A percentile compares a stretch with the other conserved stretches of the same genome.
These are phyloP conservation scores for Pachysandra terminalis DNA, from an alignment of 164 flowering plant species.

Conservation along the genomic window DNA sequence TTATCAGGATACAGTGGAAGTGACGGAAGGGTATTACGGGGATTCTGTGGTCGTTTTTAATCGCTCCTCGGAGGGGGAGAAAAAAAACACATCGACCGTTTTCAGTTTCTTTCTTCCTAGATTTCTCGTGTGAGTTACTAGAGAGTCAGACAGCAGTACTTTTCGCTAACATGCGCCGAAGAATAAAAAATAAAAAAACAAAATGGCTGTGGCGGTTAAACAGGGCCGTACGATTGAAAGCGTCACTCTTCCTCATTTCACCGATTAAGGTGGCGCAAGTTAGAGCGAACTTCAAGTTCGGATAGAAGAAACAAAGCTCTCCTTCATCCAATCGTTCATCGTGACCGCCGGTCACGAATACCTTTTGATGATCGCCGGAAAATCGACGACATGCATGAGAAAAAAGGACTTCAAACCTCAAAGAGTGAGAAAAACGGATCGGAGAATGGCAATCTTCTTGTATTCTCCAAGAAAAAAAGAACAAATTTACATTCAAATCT, in stretches of 20 bases:
- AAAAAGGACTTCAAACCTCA: no score
- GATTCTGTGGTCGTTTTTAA: background rate
- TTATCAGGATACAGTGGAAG: no score
- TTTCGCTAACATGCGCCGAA: conserved; percentile 7
- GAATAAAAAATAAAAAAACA: background rate
- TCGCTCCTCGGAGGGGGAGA: background rate
- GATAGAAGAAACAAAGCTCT: background rate
- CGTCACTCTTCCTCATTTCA: background rate
- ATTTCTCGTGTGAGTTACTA: background rate
- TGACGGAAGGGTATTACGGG: background rate
- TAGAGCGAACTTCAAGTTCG: background rate
- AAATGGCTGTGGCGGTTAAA: background rate
- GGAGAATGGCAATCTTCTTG: no score
- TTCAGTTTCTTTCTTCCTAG: conserved; percentile 2
- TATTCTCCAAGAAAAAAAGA: background rate
- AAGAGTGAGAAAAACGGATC: background rate
- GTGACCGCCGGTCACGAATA: conserved; percentile 3
- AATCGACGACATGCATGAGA: background rate
- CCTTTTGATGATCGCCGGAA: background rate
- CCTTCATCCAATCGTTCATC: background rate
- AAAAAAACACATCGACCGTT: conserved; percentile 20
- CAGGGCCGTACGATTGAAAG: background rate
- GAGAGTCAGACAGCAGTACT: background rate
- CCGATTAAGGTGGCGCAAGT: background rate
- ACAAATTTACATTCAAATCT: background rate